Evolutionary conservation across 1,284 basidiomycete species (phyloP), one percentile per base, ranked within the genome.

Genomic region (Fomitiporia mediterranea): DNA sequence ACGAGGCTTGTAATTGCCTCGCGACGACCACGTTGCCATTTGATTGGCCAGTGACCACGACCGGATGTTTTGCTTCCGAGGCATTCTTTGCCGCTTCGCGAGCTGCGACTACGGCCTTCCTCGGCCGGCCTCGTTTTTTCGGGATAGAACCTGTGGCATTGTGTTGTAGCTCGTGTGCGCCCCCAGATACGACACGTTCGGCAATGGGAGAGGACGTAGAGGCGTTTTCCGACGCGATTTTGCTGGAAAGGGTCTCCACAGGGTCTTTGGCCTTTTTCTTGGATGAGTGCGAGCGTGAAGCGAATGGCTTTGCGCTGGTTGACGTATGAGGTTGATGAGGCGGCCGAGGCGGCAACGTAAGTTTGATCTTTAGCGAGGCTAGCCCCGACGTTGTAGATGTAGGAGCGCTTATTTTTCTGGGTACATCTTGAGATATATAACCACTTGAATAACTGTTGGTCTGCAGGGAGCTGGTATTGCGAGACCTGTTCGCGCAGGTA

Each of bases 321-420:
- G 51, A 38, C 35, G 40, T 32, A 11, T 19, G 30, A 5, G 58
- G 32, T 13, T 51, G 49, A 7, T 7, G 19, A 38, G 47, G 37
- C 32, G 58, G 32, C 46, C 55, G 47, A 28, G 51, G 56, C 35
- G 85, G 83, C 2, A 87, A 74, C 40, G 82, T 83, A 57, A 90
- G 79, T 70, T 83, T 87, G 72, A 90, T 90, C 74, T 89, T 90
- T 65, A 90, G 73, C 3, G 78, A 70, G 11, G 75, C 76, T 11
- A 44, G 53, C 30, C 46, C 25, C 34, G 57, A 34, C 17, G 42
- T 46, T 39, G 52, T 34, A 37, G 13, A 46, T 15, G 27, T 42
- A 19, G 11, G 4, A 54, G 66, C 54, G 53, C 60, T 65, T 50
- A 64, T 64, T 59, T 54, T 63, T 61, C 51, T 65, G 32, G 53